Evolutionary conservation across 2,329 filamentous ascomycete genomes (phyloP), one percentile per base, ranked within the genome.

Genomic region (Colletotrichum cuscutae): DNA sequence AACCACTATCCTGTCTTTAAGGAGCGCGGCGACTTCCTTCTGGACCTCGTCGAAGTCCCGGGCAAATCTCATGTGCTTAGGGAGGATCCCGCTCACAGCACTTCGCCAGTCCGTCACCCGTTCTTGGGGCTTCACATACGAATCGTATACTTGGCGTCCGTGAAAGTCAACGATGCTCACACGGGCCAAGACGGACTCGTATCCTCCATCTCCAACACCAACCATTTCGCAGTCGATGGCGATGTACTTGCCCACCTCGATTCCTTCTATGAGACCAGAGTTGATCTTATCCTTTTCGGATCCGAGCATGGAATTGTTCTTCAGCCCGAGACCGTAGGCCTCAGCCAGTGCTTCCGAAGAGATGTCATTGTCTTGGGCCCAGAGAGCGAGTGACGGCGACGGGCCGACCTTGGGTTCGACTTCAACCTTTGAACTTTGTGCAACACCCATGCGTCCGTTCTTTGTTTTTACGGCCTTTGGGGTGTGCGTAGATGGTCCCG

Each of bases 181-280:
- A 59, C 97, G 90, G 1, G 97, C 97, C 57, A 99, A 89, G 0
- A 91, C 91, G 46, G 94, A 95, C 79, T 91, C 89, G 75, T 92
- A 87, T 26, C 90, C 89, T 63, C 90, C 90, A 1, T 90, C 89
- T 0, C 93, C 94, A 13, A 97, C 90, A 60, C 96, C 97, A 30
- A 99, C 97, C 97, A 99, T 99, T 84, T 99, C 97, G 82, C 97
- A 99, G 85, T 99, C 97, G 59, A 99, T 90, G 24, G 94, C 93
- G 54, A 99, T 85, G 81, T 97, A 99, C 87, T 97, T 97, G 64
- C 96, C 97, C 24, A 95, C 85, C 65, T 95, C 90, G 46, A 93
- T 84, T 6, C 88, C 89, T 28, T 85, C 81, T 1, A 89, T 88
- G 4, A 91, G 84, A 1, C 93, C 93, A 57, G 90, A 88, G 78